A percentile compares a stretch with the other conserved stretches of the same genome.
These are phyloP conservation scores for Sedum album DNA, from an alignment of 164 flowering plant genomes.

Conservation along the genomic window DNA sequence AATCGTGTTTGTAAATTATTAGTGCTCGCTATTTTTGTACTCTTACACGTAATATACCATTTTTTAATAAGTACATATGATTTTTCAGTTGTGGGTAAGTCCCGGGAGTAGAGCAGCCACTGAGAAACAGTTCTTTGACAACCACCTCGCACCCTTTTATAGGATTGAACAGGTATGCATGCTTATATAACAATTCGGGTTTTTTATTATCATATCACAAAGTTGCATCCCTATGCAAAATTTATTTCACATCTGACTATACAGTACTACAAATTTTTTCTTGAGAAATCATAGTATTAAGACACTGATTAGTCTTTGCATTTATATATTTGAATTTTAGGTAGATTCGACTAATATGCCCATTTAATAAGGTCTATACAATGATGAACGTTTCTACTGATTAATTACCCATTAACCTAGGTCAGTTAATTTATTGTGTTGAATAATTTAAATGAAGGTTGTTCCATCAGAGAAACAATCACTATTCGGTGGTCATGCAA, in stretches of 20 bases:
- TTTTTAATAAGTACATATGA: neutral
- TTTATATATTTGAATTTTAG: neutral
- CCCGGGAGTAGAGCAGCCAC: constrained; percentile 91
- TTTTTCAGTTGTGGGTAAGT: constrained; percentile 95
- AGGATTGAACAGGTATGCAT: constrained; percentile 92
- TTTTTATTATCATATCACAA: too few species aligned
- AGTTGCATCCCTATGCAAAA: neutral
- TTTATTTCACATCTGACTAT: neutral
- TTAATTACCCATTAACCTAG: neutral
- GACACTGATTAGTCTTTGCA: neutral
- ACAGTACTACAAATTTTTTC: neutral
- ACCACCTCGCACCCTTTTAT: constrained; percentile 90
- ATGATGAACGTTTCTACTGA: neutral
- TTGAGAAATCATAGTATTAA: neutral
- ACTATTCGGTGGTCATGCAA: too few species aligned
- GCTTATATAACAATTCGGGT: too few species aligned
- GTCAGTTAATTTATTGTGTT: neutral
- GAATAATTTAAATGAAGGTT: too few species aligned
- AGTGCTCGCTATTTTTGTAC: neutral
- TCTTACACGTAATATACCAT: neutral
- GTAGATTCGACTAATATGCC: too few species aligned
- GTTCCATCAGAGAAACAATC: too few species aligned
- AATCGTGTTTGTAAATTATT: neutral
- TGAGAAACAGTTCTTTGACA: constrained; percentile 88
- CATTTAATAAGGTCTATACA: too few species aligned